Evolutionary conservation across 345 rosid species (phyloP).

Genomic region (Adansonia digitata): DNA sequence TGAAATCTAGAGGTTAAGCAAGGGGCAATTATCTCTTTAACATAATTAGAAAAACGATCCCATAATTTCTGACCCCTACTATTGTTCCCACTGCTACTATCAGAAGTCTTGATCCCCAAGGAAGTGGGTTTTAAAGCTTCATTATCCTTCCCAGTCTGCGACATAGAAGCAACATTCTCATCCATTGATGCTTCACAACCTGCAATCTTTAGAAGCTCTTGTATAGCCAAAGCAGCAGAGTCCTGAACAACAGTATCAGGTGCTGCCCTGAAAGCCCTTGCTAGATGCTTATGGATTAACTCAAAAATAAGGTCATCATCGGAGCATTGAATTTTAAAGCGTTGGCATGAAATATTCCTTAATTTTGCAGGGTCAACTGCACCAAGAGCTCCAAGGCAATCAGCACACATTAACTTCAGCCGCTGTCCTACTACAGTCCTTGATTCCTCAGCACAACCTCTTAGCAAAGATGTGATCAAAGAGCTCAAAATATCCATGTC

Average conservation of each 20-base stretch:
- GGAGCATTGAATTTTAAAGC: conserved; percentile 94
- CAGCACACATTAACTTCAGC: conserved; percentile 86
- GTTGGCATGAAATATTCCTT: conserved; percentile 58
- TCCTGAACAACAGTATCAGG: conserved; percentile 90
- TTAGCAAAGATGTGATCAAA: conserved; percentile 71
- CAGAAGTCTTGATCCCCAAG: conserved; percentile 30
- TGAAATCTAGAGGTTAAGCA: conserved; percentile 93
- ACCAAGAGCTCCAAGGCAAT: conserved; percentile 93
- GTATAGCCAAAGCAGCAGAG: conserved; percentile 98
- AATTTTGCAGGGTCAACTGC: conserved; percentile 99
- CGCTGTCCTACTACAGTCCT: conserved; percentile 85
- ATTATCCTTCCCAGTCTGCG: conserved; percentile 32
- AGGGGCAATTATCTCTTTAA: conserved; percentile 94
- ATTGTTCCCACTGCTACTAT: conserved; percentile 36
- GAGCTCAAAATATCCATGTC: conserved; percentile 85
- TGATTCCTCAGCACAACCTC: conserved; percentile 98
- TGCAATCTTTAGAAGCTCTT: conserved; percentile 88
- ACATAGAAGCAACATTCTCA: conserved; percentile 48
- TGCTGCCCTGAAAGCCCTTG: conserved; percentile 97
- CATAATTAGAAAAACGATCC: conserved; percentile 88
- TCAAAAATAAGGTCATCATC: conserved; percentile 98
- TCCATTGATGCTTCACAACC: conserved; percentile 95
- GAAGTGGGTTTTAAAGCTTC: conserved; percentile 24
- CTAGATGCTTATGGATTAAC: conserved; percentile 85
- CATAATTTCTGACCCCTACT: conserved; percentile 85